Conservation (phyloP, 2,329 filamentous ascomycete genomes). For the Zasmidium cellare region DNA sequence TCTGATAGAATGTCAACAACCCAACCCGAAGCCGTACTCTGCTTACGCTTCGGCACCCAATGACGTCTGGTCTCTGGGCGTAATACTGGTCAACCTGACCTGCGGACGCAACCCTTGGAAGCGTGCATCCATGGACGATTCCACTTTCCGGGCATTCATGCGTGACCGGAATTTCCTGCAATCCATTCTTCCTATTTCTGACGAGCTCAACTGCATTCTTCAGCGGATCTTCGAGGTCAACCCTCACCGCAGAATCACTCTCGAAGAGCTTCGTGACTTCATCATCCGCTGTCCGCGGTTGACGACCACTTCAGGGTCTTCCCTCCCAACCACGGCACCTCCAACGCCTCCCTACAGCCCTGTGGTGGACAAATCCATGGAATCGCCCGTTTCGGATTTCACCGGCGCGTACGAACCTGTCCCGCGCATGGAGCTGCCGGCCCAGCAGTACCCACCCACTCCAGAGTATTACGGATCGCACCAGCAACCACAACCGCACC, state of each 20-base stretch:
- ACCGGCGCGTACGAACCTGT: conserved; percentile 23
- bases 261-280: conserved; percentile 74
- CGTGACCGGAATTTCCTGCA: conserved; percentile 84
- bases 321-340: conserved; percentile 45
- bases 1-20: conserved; percentile 80
- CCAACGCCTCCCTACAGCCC: conserved; percentile 46
- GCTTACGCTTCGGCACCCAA: conserved; percentile 92
- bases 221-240: conserved; percentile 84
- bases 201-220: conserved; percentile 85
- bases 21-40: conserved; percentile 65
- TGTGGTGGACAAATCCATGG: conserved; percentile 36
- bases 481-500: conserved; percentile 3
- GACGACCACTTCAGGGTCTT: conserved; percentile 58
- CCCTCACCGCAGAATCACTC: conserved; percentile 77
- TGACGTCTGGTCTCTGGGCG: conserved; percentile 97
- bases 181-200: conserved; percentile 86
- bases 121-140: conserved; percentile 87
- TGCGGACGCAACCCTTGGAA: conserved; percentile 99
- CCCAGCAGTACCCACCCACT: conserved; percentile 25
- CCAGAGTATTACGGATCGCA: conserved; percentile 8
- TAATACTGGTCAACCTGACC: conserved; percentile 95
- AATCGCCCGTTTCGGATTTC: conserved; percentile 14
- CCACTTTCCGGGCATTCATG: conserved; percentile 88
- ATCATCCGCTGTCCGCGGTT: conserved; percentile 77
- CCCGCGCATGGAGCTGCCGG: conserved; percentile 31